Percentiles rank a stretch among this genome's conserved stretches.
Conservation (phyloP, 805 yeast genomes). For the Kodamaea lidongshanica region DNA sequence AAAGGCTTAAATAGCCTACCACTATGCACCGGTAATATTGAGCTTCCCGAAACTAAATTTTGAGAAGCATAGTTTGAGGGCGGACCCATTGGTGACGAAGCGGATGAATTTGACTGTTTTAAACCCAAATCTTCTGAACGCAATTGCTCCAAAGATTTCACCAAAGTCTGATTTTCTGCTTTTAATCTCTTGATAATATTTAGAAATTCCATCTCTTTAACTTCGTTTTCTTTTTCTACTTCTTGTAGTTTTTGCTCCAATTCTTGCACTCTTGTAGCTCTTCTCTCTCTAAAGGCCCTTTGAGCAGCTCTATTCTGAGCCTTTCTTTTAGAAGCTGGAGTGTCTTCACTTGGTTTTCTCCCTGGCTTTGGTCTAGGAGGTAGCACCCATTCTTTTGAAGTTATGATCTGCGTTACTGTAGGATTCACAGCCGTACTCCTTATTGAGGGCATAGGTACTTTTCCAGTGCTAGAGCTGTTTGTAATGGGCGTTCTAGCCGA, state of each 20-base stretch:
- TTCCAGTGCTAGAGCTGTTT: no score
- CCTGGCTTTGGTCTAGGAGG: constrained; percentile 63
- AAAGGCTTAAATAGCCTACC: constrained; percentile 5
- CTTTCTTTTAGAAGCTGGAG: constrained; percentile 79
- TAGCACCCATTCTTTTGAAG: constrained; percentile 54
- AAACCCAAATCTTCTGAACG: constrained; percentile 25
- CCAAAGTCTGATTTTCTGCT: constrained; percentile 39
- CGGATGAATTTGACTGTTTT: constrained; percentile 8
- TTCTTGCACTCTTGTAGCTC: constrained; percentile 77
- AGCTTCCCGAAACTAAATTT: constrained; percentile 9
- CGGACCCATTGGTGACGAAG: constrained; percentile 1
- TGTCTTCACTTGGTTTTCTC: constrained; percentile 58
- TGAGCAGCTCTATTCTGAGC: constrained; percentile 95
- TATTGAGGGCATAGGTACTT: no score
- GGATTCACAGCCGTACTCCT: no score
- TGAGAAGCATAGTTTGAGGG: neutral
- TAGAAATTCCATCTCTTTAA: constrained; percentile 48
- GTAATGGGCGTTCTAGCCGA: no score
- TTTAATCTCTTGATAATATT: constrained; percentile 46
- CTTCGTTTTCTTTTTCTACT: constrained; percentile 60
- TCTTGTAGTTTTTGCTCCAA: constrained; percentile 64
- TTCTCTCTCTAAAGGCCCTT: constrained; percentile 79
- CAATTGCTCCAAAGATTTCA: constrained; percentile 39
- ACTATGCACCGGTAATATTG: constrained; percentile 6
- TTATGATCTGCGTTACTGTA: constrained; percentile 47